Evolutionary conservation across 2,329 filamentous ascomycete species (phyloP), one percentile per base, ranked within the genome.

Genomic region (Colletotrichum lini): DNA sequence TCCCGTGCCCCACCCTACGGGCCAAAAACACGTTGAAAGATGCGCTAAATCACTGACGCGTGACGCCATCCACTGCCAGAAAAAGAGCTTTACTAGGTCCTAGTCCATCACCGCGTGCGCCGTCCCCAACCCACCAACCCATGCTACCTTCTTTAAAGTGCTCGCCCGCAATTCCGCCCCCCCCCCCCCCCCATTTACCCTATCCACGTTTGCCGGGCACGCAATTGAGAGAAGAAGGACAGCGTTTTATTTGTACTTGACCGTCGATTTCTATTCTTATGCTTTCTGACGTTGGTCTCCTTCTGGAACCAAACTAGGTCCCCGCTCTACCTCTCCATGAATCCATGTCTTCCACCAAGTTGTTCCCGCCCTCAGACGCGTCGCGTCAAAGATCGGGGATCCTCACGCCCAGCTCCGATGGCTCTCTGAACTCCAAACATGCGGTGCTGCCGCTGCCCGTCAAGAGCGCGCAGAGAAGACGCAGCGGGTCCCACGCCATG

Each of bases 321-420:
- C n/a, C 44, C 40, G 35, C 56, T 38, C 5, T 9, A 45, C 38
- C 45, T 42, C 57, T 57, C 40, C 70, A 74, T 74, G 72, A 64
- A 56, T 73, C 59, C 54, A 73, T 74, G 73, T 72, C 69, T 61
- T 65, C 63, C 53, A 67, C 61, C 52, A 62, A 64, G 50, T 53
- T 57, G 30, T 61, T 70, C 35, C 69, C 73, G 57, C 66, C 69
- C 38, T 76, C 81, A 75, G 83, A 86, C 85, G 85, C 85, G 86
- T 86, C 86, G 84, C 86, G 84, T 82, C 82, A 80, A 71, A 77
- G 74, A 72, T 82, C 81, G 66, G 81, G 81, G 74, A 82, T 84
- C 74, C 79, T 84, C 74, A 84, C 81, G 59, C 79, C 83, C 61
- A 80, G 78, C 73, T 81, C 82, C 40, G 79, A 84, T 73, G 79